Percentiles rank a stretch among this genome's conserved stretches.
phyloP scores from a whole-genome alignment of 768 basidiomycete species.

The Podaxis sp. region DNA sequence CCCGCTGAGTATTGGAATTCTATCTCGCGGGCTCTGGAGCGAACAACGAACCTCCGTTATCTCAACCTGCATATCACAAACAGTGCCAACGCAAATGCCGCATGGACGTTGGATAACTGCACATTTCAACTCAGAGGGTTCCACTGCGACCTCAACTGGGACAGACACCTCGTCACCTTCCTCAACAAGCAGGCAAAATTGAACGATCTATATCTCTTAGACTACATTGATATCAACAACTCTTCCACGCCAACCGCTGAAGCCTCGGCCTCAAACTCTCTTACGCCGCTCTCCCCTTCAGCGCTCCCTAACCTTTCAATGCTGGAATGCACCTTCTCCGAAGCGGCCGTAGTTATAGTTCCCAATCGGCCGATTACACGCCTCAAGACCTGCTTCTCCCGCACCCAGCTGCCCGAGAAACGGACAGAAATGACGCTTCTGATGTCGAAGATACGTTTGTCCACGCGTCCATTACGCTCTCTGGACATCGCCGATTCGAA shows the following conservation, averaged over 20 bases:
- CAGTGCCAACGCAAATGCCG: conserved; percentile 29
- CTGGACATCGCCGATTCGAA: conserved; percentile 63
- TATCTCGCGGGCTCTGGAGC: conserved; percentile 47
- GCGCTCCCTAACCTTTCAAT: conserved; percentile 48
- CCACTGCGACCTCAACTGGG: conserved; percentile 69
- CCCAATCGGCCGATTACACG: conserved; percentile 58
- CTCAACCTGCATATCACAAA: conserved; percentile 49
- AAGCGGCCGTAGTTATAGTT: conserved; percentile 55
- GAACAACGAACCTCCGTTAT: conserved; percentile 45
- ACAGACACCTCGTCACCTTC: conserved; percentile 50
- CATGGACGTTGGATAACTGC: conserved; percentile 41
- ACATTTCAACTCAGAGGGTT: conserved; percentile 58
- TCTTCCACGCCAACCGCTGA: conserved; percentile 26
- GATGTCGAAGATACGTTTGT: conserved; percentile 43
- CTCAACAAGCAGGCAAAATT: conserved; percentile 46
- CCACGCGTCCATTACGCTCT: conserved; percentile 43
- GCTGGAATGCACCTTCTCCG: conserved; percentile 67
- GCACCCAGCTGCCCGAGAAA: conserved; percentile 45
- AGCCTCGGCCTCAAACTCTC: conserved; percentile 12
- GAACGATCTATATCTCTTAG: conserved; percentile 47
- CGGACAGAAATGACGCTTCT: conserved; percentile 49
- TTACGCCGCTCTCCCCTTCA: conserved; percentile 24
- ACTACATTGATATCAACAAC: conserved; percentile 33
- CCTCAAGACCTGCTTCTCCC: conserved; percentile 70
- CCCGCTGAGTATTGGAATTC: conserved; percentile 47